Evolutionary conservation across 129 eudicot species (phyloP), one percentile per base, ranked within the genome.

Genomic region (Tagetes patula): DNA sequence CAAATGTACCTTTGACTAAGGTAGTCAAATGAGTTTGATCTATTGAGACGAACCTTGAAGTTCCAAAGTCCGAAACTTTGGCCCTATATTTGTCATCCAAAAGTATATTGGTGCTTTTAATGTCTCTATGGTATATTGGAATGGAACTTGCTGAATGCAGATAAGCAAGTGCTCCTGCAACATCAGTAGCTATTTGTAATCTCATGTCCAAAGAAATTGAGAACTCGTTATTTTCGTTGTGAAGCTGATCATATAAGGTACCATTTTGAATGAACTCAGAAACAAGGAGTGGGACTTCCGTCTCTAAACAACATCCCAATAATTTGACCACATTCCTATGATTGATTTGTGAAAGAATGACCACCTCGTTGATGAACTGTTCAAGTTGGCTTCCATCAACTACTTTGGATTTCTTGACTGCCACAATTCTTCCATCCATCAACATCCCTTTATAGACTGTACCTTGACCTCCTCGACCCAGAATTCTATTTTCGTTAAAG

Each of bases 71-170:
- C 2, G 71, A 64, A 27, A 74, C 70, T 73, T 73, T 74, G 8
- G 78, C 78, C 14, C 62, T 62, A 8, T 61, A 36, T 37, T 74
- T 77, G 4, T 67, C 61, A 59, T 68, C 80, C 55, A 76, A 31
- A 43, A 20, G 34, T 13, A 56, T 56, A 3, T 56, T 5, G 27
- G 8, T 27, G 34, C 11, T 8, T 30, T 3, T 79, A 62, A 79
- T 79, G 62, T 79, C 74, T 50, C 82, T 69, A 11, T 79, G 78
- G 9, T 79, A 79, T 64, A 79, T 72, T 65, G 78, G 74, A 33
- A 79, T 14, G 27, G 78, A 64, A 27, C 75, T 54, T 36, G 70
- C 70, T 31, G 65, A 71, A 80, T 3, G 83, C 14, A 60, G 74
- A 54, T 40, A 67, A 74, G 36, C 9, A 8, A 46, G 11, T 6